Base-by-base conservation (phyloP, 345 rosid genomes). In the Acer yangbiense region DNA sequence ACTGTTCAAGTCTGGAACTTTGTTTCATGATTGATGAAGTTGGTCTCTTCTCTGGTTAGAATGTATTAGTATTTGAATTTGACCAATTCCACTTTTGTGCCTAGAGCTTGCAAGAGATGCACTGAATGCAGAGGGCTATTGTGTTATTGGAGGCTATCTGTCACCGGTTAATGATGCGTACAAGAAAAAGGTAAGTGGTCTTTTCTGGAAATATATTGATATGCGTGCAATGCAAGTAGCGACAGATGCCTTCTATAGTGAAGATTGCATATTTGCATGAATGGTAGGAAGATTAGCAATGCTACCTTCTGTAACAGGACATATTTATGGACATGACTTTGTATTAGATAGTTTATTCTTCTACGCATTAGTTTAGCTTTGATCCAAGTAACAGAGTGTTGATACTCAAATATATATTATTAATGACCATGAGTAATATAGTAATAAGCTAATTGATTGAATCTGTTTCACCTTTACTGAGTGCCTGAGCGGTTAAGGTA, bases 101-200 rank as follows among this genome's bases (percentile, higher is more conserved):
- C 70, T 82, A 95, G 99, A 96, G 86, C 80, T 96, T 77, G 98
- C 95, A 1, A 91, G 92, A 79, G 98, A 92, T 83, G 92, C 92
- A 20, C 76, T 96, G 75, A 89, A 74, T 41, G 86, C 80, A 6
- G 83, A 87, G 72, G 95, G 94, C 29, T 90, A 78, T 80, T 84
- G 70, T 87, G 97, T 94, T 79, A 86, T 94, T 83, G 98, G 94
- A 67, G 98, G 91, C 76, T 96, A 94, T 61, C 87, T 96, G 95
- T 96, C 98, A 25, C 97, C 99, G 64, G 98, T 89, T n/a, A 89
- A 85, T 82, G 93, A 96, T 84, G 93, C 92, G 16, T 96, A 93
- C 88, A 84, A 88, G 78, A 97, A 97, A 79, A 76, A 73, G 92
- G 98, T 94, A 78, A 81, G 72, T 72, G 12, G 25, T 35, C 62